Evolutionary conservation across 768 basidiomycete species (phyloP).

Genomic region (Suillus luteus): DNA sequence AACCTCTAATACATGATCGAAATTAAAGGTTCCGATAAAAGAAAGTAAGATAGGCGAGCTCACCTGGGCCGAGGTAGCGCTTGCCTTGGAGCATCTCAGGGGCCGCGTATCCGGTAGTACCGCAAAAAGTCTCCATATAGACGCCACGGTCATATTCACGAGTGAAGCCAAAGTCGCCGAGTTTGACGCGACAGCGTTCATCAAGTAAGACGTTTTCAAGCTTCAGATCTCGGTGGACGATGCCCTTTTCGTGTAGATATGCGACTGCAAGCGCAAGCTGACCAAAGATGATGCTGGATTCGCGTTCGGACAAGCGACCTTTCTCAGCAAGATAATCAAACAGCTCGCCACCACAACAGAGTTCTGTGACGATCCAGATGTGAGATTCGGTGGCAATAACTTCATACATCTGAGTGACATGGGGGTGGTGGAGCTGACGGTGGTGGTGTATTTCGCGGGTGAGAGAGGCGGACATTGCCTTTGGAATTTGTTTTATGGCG

Average conservation of each 20-base stretch:
- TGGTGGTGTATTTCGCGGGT: slow-evolving; percentile 99
- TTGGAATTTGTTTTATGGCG: slow-evolving; percentile 98
- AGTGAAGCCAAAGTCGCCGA: slow-evolving; percentile 95
- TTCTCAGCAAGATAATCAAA: slow-evolving; percentile 99
- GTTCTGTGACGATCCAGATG: slow-evolving; percentile 97
- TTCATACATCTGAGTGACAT: slow-evolving; percentile 95
- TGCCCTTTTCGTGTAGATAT: slow-evolving; percentile 88
- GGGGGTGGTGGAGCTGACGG: slow-evolving; percentile 92
- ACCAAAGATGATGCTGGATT: slow-evolving; percentile 89
- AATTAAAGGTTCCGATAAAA: slow-evolving; percentile 16
- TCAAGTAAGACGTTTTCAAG: slow-evolving; percentile 93
- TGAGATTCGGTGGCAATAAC: slow-evolving; percentile 94
- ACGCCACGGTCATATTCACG: slow-evolving; percentile 80
- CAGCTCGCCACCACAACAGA: slow-evolving; percentile 95
- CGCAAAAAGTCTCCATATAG: slow-evolving; percentile 92
- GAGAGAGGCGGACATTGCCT: slow-evolving; percentile 85
- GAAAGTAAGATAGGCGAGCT: slow-evolving; percentile 25
- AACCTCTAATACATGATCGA: slow-evolving; percentile 59
- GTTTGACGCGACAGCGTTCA: slow-evolving; percentile 87
- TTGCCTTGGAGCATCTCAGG: slow-evolving; percentile 89
- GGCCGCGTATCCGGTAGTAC: slow-evolving; percentile 91
- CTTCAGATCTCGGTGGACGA: slow-evolving; percentile 97
- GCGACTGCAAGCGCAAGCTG: slow-evolving; percentile 92
- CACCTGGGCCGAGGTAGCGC: slow-evolving; percentile 90
- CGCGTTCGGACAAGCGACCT: slow-evolving; percentile 81